Percentiles rank a stretch among this genome's conserved stretches.
Conservation (phyloP, 805 yeast genomes). For the Pichia sporocuriosa region DNA sequence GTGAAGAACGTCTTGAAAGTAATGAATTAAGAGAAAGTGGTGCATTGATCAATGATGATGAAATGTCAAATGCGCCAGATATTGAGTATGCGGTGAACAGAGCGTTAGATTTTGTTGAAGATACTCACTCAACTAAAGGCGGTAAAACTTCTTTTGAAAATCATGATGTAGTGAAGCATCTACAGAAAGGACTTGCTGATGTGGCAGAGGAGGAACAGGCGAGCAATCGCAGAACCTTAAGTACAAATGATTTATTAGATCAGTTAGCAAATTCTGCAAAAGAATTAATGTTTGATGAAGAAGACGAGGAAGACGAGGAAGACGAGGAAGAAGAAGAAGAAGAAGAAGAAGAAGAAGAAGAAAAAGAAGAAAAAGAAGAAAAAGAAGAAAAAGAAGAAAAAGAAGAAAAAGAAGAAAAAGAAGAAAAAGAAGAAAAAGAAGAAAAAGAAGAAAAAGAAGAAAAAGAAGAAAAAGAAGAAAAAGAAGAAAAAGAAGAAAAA, state of each 20-base stretch:
- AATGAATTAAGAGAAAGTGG: conserved; percentile 48
- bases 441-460: background rate
- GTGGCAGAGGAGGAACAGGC: conserved; percentile 15
- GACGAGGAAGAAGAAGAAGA: conserved; percentile 2
- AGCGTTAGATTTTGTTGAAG: conserved; percentile 33
- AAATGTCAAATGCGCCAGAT: conserved; percentile 39
- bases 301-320: conserved; percentile 18
- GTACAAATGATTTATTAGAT: conserved; percentile 10
- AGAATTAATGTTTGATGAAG: conserved; percentile 14
- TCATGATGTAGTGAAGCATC: conserved; percentile 17
- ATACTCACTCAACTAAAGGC: conserved; percentile 17
- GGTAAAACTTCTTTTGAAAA: conserved; percentile 14
- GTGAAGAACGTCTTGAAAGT: conserved; percentile 23
- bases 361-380: background rate
- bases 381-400: conserved; percentile 3
- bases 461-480: background rate
- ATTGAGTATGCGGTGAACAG: conserved; percentile 44
- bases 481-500: conserved; percentile 5
- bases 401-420: background rate
- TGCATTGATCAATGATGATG: conserved; percentile 46
- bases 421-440: conserved; percentile 1
- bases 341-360: conserved; percentile 3
- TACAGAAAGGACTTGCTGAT: conserved; percentile 16
- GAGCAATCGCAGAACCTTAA: conserved; percentile 15
- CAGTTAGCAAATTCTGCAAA: conserved; percentile 14